These are phyloP conservation scores for Boletus speciosus DNA, from an alignment of 768 basidiomycete genomes.

Conservation along the genomic window DNA sequence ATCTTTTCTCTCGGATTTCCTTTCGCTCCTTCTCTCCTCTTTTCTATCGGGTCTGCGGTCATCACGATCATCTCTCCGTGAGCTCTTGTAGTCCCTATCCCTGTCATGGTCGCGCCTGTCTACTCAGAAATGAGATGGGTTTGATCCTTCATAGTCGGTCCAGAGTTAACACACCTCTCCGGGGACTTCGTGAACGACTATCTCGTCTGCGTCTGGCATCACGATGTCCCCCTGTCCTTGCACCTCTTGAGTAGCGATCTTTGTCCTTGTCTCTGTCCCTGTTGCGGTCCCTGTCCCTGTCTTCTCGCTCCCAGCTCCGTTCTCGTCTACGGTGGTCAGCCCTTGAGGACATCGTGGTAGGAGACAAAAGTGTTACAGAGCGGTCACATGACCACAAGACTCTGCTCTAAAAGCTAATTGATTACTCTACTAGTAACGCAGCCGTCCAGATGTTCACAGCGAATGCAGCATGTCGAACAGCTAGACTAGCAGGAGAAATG, in stretches of 20 bases:
- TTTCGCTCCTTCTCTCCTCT: conserved; percentile 33
- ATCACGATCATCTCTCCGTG: conserved; percentile 33
- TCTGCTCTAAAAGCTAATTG: neutral
- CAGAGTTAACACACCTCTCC: conserved; percentile 26
- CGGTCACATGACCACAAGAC: conserved; percentile 27
- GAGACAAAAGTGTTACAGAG: conserved; percentile 22
- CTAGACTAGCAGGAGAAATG: conserved; percentile 4
- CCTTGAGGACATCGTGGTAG: conserved; percentile 55
- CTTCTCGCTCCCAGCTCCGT: conserved; percentile 57
- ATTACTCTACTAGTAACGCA: neutral
- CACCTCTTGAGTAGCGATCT: conserved; percentile 42
- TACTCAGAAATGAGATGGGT: conserved; percentile 10
- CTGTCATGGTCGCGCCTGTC: conserved; percentile 35
- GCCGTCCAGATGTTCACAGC: conserved; percentile 15
- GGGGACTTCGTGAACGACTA: conserved; percentile 40
- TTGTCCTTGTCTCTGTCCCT: conserved; percentile 39
- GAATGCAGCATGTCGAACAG: conserved; percentile 21
- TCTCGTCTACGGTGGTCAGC: conserved; percentile 54
- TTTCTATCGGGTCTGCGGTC: conserved; percentile 31
- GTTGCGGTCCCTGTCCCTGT: conserved; percentile 25
- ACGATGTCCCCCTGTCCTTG: conserved; percentile 32
- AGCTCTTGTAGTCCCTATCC: conserved; percentile 38
- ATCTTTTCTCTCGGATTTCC: conserved; percentile 32
- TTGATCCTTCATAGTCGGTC: neutral
- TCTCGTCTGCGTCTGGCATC: conserved; percentile 34